phyloP scores from a whole-genome alignment of 257 asterid species.

The Solanum stenotomum region DNA sequence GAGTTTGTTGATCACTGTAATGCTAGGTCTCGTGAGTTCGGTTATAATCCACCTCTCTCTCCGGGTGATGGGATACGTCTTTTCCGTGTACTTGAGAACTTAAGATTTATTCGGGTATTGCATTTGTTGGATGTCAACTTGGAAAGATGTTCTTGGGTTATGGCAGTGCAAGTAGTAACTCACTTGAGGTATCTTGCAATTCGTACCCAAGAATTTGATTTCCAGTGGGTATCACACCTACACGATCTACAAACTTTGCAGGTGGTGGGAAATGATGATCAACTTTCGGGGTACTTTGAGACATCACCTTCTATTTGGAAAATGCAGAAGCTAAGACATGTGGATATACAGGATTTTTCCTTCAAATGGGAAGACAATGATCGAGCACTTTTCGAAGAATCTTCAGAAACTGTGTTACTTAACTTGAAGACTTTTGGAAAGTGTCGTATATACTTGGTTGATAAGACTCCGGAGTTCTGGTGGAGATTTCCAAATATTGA shows the following conservation, averaged over 20 bases:
- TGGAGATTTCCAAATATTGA: neutral
- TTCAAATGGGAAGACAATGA: neutral
- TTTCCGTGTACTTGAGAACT: neutral
- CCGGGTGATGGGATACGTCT: neutral
- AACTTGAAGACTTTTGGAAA: neutral
- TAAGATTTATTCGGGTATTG: neutral
- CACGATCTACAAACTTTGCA: neutral
- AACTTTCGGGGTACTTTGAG: neutral
- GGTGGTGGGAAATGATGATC: neutral
- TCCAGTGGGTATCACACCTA: neutral
- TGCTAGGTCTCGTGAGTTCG: neutral
- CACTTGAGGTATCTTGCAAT: neutral
- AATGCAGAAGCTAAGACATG: neutral
- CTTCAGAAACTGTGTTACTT: neutral
- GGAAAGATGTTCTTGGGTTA: neutral
- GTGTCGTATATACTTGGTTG: neutral
- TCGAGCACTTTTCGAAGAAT: neutral
- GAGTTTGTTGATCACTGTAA: neutral
- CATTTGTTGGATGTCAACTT: neutral
- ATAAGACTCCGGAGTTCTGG: neutral
- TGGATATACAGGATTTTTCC: neutral
- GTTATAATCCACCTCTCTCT: fast-evolving
- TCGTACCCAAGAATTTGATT: neutral
- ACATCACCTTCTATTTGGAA: neutral
- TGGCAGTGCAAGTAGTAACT: neutral